Percentiles rank a stretch among this genome's conserved stretches.
Evolutionary conservation across 495 filamentous ascomycete species (phyloP).

Genomic region (Neurospora tetraspora): DNA sequence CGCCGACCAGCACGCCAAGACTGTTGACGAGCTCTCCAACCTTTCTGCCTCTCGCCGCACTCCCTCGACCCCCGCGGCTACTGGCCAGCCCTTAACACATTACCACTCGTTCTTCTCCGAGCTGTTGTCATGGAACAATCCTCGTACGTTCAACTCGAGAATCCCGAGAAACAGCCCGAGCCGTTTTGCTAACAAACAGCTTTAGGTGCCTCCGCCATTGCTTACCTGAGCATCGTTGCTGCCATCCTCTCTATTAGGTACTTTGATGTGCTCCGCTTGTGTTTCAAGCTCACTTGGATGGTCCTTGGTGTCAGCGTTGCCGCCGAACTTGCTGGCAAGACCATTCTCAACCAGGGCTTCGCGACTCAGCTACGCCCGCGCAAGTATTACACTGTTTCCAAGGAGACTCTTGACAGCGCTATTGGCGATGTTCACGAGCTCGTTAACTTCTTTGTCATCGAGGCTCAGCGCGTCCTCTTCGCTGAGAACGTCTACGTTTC

Average conservation of each 20-base stretch:
- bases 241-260: constrained; percentile 88
- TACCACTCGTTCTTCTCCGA: constrained; percentile 95
- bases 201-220: constrained; percentile 73
- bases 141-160: constrained; percentile 22
- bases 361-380: constrained; percentile 78
- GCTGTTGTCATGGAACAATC: constrained; percentile 59
- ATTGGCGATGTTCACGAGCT: constrained; percentile 84
- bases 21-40: constrained; percentile 62
- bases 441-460: constrained; percentile 94
- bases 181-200: constrained; percentile 30
- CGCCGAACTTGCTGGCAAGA: constrained; percentile 67
- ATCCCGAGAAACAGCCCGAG: constrained; percentile 24
- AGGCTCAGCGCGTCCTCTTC: constrained; percentile 89
- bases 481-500: constrained; percentile 85
- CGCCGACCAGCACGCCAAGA: constrained; percentile 62
- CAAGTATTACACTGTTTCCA: constrained; percentile 85
- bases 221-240: constrained; percentile 60
- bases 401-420: constrained; percentile 68
- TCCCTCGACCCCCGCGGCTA: constrained; percentile 59
- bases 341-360: constrained; percentile 66
- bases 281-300: constrained; percentile 75
- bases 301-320: constrained; percentile 54
- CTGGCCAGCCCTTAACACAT: constrained; percentile 82
- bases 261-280: constrained; percentile 76
- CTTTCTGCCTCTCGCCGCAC: constrained; percentile 60